A percentile compares a stretch with the other conserved stretches of the same genome.
Conservation (phyloP, 2,329 filamentous ascomycete genomes). For the Calonectria crousiana region DNA sequence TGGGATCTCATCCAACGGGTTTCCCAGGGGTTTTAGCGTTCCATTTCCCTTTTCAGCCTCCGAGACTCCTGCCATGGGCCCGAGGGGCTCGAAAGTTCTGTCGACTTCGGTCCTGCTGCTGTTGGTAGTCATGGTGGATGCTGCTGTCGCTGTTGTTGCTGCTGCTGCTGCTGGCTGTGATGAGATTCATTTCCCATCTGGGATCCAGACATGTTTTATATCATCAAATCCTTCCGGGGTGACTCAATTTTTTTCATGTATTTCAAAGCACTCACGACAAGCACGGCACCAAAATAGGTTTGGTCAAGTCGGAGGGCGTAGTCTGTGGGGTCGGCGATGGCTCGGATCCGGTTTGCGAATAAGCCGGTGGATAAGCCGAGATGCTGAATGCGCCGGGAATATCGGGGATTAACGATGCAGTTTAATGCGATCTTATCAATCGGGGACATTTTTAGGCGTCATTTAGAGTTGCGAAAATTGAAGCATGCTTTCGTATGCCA, state of each 20-base stretch:
- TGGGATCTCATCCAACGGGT: neutral
- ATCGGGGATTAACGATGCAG: neutral
- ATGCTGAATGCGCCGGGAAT: neutral
- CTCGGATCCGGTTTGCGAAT: neutral
- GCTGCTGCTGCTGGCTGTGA: neutral
- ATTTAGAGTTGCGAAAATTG: neutral
- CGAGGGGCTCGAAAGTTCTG: neutral
- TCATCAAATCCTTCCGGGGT: neutral
- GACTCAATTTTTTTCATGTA: neutral
- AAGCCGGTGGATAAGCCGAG: neutral
- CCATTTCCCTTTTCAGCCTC: neutral
- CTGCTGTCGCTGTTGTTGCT: neutral
- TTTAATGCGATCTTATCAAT: neutral
- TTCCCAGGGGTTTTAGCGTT: neutral
- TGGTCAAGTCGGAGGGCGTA: neutral
- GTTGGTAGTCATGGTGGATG: slow-evolving; percentile 4
- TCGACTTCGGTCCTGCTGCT: slow-evolving; percentile 9
- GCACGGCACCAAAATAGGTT: neutral
- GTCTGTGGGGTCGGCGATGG: neutral
- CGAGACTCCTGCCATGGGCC: neutral
- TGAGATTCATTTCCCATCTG: neutral
- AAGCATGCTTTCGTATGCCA: too few species aligned
- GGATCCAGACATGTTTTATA: neutral
- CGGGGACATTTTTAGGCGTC: neutral
- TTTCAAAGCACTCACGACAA: neutral